These are phyloP conservation scores for Globisporangium iwayamae DNA, from an alignment of 352 stramenopile species.

Conservation along the genomic window DNA sequence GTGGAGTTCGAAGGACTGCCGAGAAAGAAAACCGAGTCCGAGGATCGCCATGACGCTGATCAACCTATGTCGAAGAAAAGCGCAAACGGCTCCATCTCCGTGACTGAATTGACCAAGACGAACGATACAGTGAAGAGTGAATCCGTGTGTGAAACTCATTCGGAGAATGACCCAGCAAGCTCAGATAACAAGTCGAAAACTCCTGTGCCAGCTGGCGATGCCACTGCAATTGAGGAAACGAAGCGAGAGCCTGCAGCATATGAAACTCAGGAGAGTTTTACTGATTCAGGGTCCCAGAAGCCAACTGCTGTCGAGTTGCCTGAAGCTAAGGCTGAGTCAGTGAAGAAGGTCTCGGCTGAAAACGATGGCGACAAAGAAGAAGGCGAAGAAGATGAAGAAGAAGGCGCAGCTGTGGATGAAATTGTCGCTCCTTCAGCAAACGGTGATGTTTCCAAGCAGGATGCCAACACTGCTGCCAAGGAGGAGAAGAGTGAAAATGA, in stretches of 20 bases:
- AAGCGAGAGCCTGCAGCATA: background rate
- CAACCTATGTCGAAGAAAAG: background rate
- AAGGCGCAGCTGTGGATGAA: background rate
- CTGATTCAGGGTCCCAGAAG: background rate
- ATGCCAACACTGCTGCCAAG: background rate
- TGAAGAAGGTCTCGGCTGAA: background rate
- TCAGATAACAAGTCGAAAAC: background rate
- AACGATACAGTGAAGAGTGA: background rate
- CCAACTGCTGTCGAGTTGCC: background rate
- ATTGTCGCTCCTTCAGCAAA: background rate
- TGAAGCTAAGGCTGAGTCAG: background rate
- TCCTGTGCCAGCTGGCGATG: background rate
- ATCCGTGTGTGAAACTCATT: background rate
- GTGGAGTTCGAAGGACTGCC: background rate
- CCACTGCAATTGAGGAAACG: background rate
- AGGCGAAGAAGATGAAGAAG: conserved; percentile 12
- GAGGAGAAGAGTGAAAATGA: background rate
- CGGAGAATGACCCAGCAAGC: background rate
- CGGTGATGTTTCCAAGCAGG: background rate
- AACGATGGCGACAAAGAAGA: conserved; percentile 3
- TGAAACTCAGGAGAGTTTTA: background rate
- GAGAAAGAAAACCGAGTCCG: background rate
- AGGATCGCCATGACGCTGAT: background rate
- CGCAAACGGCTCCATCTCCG: background rate
- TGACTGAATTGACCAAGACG: background rate